Percentiles rank a stretch among this genome's conserved stretches.
phyloP scores from a whole-genome alignment of 2,329 filamentous ascomycete species.

The Colletotrichum australisinense region DNA sequence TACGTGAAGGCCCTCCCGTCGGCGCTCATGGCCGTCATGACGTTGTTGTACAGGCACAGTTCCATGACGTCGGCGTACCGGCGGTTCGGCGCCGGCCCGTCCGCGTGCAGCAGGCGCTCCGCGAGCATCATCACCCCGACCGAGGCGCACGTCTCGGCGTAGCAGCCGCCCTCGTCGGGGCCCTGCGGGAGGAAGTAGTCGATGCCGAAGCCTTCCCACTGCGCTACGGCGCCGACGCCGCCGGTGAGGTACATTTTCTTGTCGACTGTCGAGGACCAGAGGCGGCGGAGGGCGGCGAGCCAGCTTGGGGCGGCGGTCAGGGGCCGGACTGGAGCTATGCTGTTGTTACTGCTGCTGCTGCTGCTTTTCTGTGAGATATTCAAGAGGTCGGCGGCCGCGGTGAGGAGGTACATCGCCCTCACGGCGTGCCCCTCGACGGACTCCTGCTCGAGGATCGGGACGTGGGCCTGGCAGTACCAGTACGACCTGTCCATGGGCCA shows the following conservation, averaged over 20 bases:
- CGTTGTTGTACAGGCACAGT: conserved; percentile 69
- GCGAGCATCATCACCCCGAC: conserved; percentile 72
- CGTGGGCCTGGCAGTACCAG: conserved; percentile 69
- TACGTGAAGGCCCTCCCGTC: conserved; percentile 71
- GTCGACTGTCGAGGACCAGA: conserved; percentile 71
- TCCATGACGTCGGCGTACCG: conserved; percentile 71
- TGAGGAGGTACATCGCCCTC: conserved; percentile 70
- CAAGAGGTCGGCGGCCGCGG: conserved; percentile 66
- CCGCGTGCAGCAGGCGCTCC: conserved; percentile 64
- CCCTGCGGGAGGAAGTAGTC: conserved; percentile 69
- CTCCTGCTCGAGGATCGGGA: conserved; percentile 63
- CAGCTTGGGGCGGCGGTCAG: conserved; percentile 44
- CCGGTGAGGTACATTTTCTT: conserved; percentile 73
- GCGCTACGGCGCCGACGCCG: conserved; percentile 66
- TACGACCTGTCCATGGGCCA: conserved; percentile 53
- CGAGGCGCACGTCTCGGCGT: conserved; percentile 70
- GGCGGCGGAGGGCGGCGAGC: conserved; percentile 52
- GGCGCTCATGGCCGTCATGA: conserved; percentile 67
- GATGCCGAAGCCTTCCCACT: conserved; percentile 71
- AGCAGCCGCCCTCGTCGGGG: conserved; percentile 71
- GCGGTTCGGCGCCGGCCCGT: conserved; percentile 54
- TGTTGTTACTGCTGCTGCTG: neutral
- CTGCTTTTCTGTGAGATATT: conserved; percentile 47
- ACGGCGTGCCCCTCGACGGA: conserved; percentile 70
- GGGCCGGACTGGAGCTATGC: conserved; percentile 7